Base-by-base conservation (phyloP, 1,139 yeast genomes). In the Blastobotrys arbuscula region DNA sequence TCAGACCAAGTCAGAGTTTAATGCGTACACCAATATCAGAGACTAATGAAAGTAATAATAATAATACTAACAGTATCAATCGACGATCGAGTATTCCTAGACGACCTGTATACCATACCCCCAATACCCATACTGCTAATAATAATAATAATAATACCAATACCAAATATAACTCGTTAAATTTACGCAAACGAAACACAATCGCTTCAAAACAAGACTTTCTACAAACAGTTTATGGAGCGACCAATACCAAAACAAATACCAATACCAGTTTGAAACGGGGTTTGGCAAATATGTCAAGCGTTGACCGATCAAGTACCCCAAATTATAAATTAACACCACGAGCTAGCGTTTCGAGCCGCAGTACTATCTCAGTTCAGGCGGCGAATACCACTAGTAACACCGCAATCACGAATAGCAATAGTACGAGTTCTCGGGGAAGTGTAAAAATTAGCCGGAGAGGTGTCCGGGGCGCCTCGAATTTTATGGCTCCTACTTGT, bases 401-500 rank as follows among this genome's bases (percentile, higher is more conserved):
- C 8, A 18, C n/a, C 16, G 8, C 37, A 9, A 33, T n/a, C 37
- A n/a, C 37, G 8, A 18, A n/a, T 33, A 33, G n/a, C n/a, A n/a
- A n/a, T n/a, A n/a, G n/a, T n/a, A n/a, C n/a, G n/a, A n/a, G n/a
- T n/a, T n/a, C n/a, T n/a, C n/a, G n/a, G n/a, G n/a, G n/a, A n/a
- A n/a, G n/a, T n/a, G n/a, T n/a, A n/a, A n/a, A n/a, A 8, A 33
- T 33, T 18, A 12, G 12, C 37, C 16, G 9, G 16, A 8, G 31
- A 9, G 31, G 13, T 9, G 12, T 26, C 31, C 31, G 31, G 20
- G 13, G 39, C 39, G 21, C 19, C n/a, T 5, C 21, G 3, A 21
- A 28, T 24, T 41, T 41, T 31, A 41, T 41, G 44, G 37, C 36
- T 12, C 44, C 44, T 2, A 41, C 44, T 15, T 12, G 34, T 10